Evolutionary conservation across 768 basidiomycete species (phyloP), one percentile per base, ranked within the genome.

Genomic region (Hemileccinum rubropunctum): DNA sequence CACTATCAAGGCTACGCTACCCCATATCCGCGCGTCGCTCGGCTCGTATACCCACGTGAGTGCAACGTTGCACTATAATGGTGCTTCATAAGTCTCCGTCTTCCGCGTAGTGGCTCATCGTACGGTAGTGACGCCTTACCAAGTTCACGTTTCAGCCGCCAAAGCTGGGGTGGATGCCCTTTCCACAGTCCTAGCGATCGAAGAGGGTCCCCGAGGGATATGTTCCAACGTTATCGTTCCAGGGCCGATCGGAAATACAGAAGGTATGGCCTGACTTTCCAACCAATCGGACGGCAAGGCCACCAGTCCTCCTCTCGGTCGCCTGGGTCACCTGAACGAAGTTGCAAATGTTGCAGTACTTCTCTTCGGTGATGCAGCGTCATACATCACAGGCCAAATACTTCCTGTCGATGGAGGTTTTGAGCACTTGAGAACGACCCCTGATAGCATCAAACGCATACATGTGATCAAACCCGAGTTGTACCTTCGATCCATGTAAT

Each of bases 131-230:
- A 83, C 83, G 8, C 88, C 91, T 0, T 91, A 84, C 67, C 95
- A 98, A 70, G 91, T 82, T 8, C 95, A 98, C 61, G 92, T 95
- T 12, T 91, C 91, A 12, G 91, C 94, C 9, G 95, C 95, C 20
- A 99, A 98, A 68, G 94, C 95, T 0, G 95, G 80, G 15, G 82
- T 98, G 32, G 95, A 99, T 63, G 92, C 94, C 0, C 74, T 94
- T 6, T 91, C 89, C 47, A 76, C 78, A 2, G 93, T 91, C 3
- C 70, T 98, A 23, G 93, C 95, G 2, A 81, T 95, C 12, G 95
- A 98, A 71, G 94, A 95, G 71, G 95, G 95, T 1, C 95, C 95
- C 5, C 79, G 83, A 58, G 95, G 95, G n/a, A 83, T 98, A 17
- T 83, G 95, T 39, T 90, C 91, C 15, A 97, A 92, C 59, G 82